phyloP scores from a whole-genome alignment of 2,329 filamentous ascomycete species.

The Acrocalymma vagum region DNA sequence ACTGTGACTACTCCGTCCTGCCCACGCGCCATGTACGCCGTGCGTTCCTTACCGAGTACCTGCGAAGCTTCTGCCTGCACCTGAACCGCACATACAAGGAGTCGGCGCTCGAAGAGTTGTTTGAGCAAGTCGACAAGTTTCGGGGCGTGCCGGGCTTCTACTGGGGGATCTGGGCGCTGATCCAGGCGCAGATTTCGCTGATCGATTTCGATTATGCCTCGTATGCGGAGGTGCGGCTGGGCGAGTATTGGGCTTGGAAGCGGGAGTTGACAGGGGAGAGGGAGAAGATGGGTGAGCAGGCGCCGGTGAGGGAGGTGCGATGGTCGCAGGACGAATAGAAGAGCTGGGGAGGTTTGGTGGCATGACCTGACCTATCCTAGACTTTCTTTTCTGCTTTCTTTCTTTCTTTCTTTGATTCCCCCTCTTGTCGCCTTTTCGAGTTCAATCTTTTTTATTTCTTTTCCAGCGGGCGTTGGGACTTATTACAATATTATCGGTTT shows the following conservation, averaged over 20 bases:
- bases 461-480: no score
- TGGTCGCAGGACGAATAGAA: constrained; percentile 71
- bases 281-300: constrained; percentile 61
- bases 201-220: constrained; percentile 97
- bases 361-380: no score
- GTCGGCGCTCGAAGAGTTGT: constrained; percentile 73
- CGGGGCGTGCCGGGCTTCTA: constrained; percentile 89
- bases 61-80: constrained; percentile 70
- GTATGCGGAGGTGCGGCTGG: constrained; percentile 85
- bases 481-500: no score
- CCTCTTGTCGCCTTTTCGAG: no score
- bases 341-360: not conserved
- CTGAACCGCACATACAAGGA: constrained; percentile 51
- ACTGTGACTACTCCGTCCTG: constrained; percentile 87
- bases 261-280: constrained; percentile 74
- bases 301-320: constrained; percentile 78
- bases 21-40: constrained; percentile 80
- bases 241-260: constrained; percentile 95
- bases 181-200: constrained; percentile 91
- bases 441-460: no score
- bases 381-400: no score
- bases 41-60: constrained; percentile 85
- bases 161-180: constrained; percentile 94
- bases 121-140: constrained; percentile 84
- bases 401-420: no score